A percentile compares a stretch with the other conserved stretches of the same genome.
Conservation (phyloP, 208 protist genomes). For the Trichomonas vaginalis region DNA sequence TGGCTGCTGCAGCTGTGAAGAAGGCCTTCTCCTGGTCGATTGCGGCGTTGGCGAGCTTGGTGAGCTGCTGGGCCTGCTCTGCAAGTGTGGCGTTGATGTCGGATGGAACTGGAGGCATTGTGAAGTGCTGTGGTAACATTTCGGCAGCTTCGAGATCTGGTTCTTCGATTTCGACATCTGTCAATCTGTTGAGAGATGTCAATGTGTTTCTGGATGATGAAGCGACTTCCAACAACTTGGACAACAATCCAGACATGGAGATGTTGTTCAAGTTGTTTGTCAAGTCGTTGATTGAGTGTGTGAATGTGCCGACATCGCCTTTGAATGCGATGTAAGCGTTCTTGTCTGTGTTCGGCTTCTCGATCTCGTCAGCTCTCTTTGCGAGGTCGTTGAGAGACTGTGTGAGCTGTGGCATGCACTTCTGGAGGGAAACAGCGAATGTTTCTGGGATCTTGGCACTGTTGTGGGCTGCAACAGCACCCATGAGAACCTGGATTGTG, state of each 20-base stretch:
- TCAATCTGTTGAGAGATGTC: not conserved
- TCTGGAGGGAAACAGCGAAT: not conserved
- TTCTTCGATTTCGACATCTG: not conserved
- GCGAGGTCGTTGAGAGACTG: not conserved
- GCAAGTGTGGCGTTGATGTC: not conserved
- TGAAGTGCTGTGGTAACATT: not conserved
- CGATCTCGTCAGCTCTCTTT: not conserved
- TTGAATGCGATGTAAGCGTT: not conserved
- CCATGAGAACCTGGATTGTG: not conserved
- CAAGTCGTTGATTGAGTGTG: not conserved
- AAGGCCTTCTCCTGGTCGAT: not conserved
- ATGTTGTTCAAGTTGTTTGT: not conserved
- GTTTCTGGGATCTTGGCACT: not conserved
- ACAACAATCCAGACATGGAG: not conserved
- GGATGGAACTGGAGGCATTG: not conserved
- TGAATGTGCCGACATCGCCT: not conserved
- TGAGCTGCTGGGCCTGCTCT: not conserved
- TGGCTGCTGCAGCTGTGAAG: not conserved
- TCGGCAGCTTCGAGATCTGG: not conserved
- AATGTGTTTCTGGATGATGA: not conserved
- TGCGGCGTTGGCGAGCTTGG: not conserved
- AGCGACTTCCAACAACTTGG: not conserved
- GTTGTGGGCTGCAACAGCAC: not conserved
- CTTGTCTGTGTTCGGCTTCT: not conserved
- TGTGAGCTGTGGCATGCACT: not conserved